Evolutionary conservation across 305 asterid genomes (phyloP), one percentile per base, ranked within the genome.

Genomic region (Solanum hybrid): DNA sequence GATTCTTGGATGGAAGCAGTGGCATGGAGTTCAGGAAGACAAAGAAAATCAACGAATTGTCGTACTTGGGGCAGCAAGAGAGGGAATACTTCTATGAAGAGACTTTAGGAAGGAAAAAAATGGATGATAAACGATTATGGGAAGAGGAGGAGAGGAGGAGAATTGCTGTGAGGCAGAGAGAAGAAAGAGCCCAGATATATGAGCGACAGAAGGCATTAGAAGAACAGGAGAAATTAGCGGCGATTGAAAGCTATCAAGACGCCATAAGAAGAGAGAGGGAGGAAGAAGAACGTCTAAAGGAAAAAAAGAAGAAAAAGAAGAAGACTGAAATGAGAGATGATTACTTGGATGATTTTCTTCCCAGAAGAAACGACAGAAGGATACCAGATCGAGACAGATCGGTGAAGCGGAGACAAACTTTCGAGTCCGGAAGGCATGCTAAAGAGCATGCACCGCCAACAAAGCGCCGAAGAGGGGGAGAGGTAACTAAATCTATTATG

Each of bases 391-490:
- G 93, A 91, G 98, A 94, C 24, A 93, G 98, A 89, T 76, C 84
- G 32, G 91, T 92, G 72, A 93, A 95, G 94, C 93, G 96, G 93
- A 93, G 93, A 92, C 91, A 93, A 10, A 94, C 92, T 73, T 91
- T 91, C 2, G 99, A 96, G 34, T 90, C 93, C 71, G 98, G 86
- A 38, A 93, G 93, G 91, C 93, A 89, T 78, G 85, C 90, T 91
- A 91, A 92, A 7, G 96, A 94, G 86, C 93, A 89, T 91, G 91
- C 93, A 90, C 98, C 96, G 81, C 91, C 98, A 90, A 27, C 95
- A 79, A 98, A 98, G 89, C 96, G 99, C 90, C 94, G 99, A 42
- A 96, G 98, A 85, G 98, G 95, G 60, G 99, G 99, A 92, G 97
- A 96, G 98, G 99, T 98, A 79, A 93, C 93, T 93, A 81, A 51